A percentile compares a stretch with the other conserved stretches of the same genome.
phyloP scores from a whole-genome alignment of 2,329 filamentous ascomycete genomes.

The Arthrinium puccinioides region DNA sequence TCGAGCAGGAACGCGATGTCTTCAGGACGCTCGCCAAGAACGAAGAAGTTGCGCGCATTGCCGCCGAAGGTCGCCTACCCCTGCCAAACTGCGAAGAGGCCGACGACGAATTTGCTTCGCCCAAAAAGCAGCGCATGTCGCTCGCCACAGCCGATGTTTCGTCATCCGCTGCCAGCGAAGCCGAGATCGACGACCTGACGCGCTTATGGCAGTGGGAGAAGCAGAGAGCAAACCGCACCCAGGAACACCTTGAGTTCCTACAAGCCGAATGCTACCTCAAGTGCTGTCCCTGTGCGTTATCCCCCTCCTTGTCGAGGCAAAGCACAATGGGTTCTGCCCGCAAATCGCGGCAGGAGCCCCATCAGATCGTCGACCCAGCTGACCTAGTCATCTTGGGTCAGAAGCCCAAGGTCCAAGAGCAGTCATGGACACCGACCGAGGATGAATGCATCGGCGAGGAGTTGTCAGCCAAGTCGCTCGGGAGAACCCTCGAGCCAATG shows the following conservation, averaged over 20 bases:
- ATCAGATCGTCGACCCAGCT: conserved; percentile 31
- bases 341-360: conserved; percentile 25
- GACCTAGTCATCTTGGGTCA: conserved; percentile 36
- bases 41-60: conserved; percentile 65
- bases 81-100: conserved; percentile 45
- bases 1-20: conserved; percentile 69
- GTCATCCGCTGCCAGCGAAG: conserved; percentile 48
- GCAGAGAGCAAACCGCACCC: conserved; percentile 59
- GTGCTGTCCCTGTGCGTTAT: conserved; percentile 54
- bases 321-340: conserved; percentile 18
- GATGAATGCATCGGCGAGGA: conserved; percentile 4
- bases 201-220: conserved; percentile 48
- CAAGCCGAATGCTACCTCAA: conserved; percentile 66
- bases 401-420: conserved; percentile 14
- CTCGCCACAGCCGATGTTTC: conserved; percentile 41
- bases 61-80: conserved; percentile 63
- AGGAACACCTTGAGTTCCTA: conserved; percentile 69
- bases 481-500: too few species aligned
- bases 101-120: conserved; percentile 56
- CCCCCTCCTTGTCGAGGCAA: conserved; percentile 21
- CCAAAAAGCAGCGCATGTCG: conserved; percentile 44
- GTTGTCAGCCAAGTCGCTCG: too few species aligned
- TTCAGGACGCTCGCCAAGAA: conserved; percentile 66
- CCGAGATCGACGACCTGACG: conserved; percentile 51
- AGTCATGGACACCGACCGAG: conserved; percentile 21